Base-by-base conservation (phyloP, 306 rosid species). In the Begonia fuchsioides region DNA sequence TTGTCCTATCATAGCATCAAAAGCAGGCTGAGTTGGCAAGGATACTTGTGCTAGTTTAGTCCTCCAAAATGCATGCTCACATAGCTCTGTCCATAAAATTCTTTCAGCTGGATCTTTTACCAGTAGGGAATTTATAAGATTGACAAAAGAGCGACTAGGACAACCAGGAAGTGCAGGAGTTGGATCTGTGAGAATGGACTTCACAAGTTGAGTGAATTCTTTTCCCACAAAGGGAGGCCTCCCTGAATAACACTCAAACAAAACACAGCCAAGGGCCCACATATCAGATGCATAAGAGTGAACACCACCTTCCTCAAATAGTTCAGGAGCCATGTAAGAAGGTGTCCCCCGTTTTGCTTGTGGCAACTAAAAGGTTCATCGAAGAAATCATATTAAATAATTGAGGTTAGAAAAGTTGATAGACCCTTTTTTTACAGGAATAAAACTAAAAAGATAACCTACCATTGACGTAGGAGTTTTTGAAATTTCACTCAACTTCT, bases 271-370 rank as follows among this genome's bases (percentile, higher is more conserved):
- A 49, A 90, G 76, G 57, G 98, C 98, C 98, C 98, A 90, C 48
- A 82, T 69, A 69, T 90, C 98, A 63, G 98, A 85, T 40, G 95
- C 95, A 62, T 66, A 85, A 9, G 98, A 90, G 70, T 81, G 98
- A 47, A 81, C 83, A 50, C 94, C 94, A 38, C 83, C 95, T 15
- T 90, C 98, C 61, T 85, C 94, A 68, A 90, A 90, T 68, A 90
- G 80, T 75, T 90, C 98, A 0, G 98, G 98, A 69, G 98, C 98
- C 98, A 90, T 90, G 65, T 90, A 90, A 64, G 70, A 81, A 38
- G 98, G 98, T 13, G 98, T 85, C 72, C 98, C 98, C 18, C 95
- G 95, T 68, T 77, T 90, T 54, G 95, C 83, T 69, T 76, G 94
- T 3, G 98, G 87, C 68, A 77, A 72, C 98, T 85, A 54, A 50